Percentiles rank a stretch among this genome's conserved stretches.
Evolutionary conservation across 2,329 filamentous ascomycete genomes (phyloP).

Genomic region (Ophiognomonia clavigignenti-juglandacearum): DNA sequence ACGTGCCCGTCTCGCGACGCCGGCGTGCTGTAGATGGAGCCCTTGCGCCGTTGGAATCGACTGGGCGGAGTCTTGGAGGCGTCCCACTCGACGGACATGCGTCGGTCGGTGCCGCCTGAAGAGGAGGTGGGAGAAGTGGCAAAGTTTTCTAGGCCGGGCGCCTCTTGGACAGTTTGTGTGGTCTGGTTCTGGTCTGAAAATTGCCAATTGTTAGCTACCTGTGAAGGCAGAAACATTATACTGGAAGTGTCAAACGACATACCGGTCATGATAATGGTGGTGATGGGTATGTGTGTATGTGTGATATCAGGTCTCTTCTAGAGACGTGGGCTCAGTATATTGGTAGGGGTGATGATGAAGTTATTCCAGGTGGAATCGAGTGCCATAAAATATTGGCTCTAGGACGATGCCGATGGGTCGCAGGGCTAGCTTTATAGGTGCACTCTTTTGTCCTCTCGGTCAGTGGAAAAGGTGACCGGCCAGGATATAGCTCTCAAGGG

Average conservation of each 20-base stretch:
- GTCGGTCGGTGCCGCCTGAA: conserved; percentile 27
- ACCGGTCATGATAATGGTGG: conserved; percentile 12
- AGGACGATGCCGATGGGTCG: background rate
- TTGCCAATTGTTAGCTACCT: too few species aligned
- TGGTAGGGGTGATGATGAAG: background rate
- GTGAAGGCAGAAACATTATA: too few species aligned
- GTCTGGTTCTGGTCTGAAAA: conserved; percentile 18
- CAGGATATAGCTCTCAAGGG: conserved; percentile 1
- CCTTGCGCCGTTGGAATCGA: conserved; percentile 65
- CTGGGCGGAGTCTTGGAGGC: conserved; percentile 63
- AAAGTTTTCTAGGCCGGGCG: conserved; percentile 17
- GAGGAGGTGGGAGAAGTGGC: conserved; percentile 27
- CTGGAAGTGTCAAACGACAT: too few species aligned
- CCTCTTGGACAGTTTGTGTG: conserved; percentile 21
- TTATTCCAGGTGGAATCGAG: background rate
- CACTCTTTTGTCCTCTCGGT: conserved; percentile 9
- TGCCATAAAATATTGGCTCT: background rate
- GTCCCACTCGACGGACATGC: conserved; percentile 48
- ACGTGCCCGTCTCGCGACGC: conserved; percentile 61
- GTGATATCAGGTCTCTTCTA: background rate
- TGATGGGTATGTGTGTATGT: background rate
- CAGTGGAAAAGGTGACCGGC: conserved; percentile 5
- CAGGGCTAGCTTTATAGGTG: too few species aligned
- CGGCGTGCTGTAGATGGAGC: conserved; percentile 64
- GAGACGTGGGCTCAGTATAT: background rate